These are phyloP conservation scores for Fusarium gaditjirri DNA, from an alignment of 2,329 filamentous ascomycete genomes.

Conservation along the genomic window DNA sequence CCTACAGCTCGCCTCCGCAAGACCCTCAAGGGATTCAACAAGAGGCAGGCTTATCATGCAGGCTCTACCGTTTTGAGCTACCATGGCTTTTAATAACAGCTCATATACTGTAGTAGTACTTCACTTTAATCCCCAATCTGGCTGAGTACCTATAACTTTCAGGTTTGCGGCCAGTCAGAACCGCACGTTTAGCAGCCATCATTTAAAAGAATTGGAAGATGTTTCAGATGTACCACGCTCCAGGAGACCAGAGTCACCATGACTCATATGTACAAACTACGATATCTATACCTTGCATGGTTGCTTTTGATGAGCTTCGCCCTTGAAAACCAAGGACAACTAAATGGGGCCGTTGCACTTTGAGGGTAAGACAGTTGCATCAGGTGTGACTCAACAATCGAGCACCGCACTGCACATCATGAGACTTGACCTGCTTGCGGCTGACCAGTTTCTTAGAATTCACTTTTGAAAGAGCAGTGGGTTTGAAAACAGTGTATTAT, in stretches of 20 bases:
- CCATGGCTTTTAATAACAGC: not conserved
- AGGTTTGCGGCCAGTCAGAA: rapidly evolving
- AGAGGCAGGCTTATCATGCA: not conserved
- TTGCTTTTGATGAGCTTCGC: not conserved
- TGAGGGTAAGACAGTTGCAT: too few relatives aligned
- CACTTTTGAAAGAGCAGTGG: rapidly evolving
- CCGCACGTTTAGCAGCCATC: not conserved
- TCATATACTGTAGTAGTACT: too few relatives aligned
- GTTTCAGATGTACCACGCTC: not conserved
- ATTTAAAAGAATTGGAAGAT: not conserved
- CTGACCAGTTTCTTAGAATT: not conserved
- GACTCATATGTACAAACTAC: too few relatives aligned
- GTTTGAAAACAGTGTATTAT: not conserved
- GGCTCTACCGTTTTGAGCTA: not conserved
- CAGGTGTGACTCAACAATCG: too few relatives aligned
- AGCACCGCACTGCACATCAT: not conserved
- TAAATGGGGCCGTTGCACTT: too few relatives aligned
- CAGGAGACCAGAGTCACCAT: not conserved
- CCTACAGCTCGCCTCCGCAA: too few relatives aligned
- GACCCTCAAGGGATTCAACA: rapidly evolving
- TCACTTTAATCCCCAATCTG: too few relatives aligned
- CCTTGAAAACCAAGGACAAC: rapidly evolving
- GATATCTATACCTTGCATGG: rapidly evolving
- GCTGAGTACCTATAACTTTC: rapidly evolving
- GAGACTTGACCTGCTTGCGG: not conserved